phyloP scores from a whole-genome alignment of 371 early-diverging fungal species.

The Blakeslea trispora region DNA sequence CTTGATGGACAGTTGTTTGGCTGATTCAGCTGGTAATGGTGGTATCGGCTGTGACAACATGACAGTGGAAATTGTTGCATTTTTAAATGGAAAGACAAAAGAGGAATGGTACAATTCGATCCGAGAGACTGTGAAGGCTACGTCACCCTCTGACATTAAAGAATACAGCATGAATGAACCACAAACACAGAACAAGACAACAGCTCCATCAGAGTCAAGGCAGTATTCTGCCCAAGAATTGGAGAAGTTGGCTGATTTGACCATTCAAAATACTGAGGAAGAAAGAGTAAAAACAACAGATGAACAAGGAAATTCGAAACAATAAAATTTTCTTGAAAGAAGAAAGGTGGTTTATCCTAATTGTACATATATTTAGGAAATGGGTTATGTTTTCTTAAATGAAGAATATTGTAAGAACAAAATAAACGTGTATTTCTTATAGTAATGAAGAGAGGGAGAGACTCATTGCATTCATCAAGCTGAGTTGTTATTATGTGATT shows the following conservation, averaged over 20 bases:
- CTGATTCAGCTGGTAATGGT: constrained; percentile 75
- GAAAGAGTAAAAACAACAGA: too few relatives aligned
- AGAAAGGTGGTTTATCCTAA: too few relatives aligned
- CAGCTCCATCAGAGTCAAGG: constrained; percentile 19
- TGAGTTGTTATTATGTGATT: too few relatives aligned
- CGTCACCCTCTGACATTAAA: constrained; percentile 11
- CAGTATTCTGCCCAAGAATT: constrained; percentile 21
- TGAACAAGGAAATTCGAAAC: too few relatives aligned
- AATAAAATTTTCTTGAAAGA: too few relatives aligned
- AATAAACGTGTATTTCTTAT: too few relatives aligned
- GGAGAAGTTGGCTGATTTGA: constrained; percentile 13
- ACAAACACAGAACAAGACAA: not conserved
- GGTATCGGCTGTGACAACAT: constrained; percentile 99
- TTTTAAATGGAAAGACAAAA: constrained; percentile 73
- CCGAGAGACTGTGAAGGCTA: constrained; percentile 4
- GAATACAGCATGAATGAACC: constrained; percentile 11
- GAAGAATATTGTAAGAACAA: too few relatives aligned
- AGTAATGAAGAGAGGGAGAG: too few relatives aligned
- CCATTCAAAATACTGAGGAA: not conserved
- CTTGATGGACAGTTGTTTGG: constrained; percentile 91
- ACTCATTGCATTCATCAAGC: too few relatives aligned
- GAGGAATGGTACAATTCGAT: constrained; percentile 68
- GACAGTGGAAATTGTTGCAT: constrained; percentile 91
- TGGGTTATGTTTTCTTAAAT: too few relatives aligned
- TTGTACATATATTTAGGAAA: too few relatives aligned